Conservation (phyloP, 2,329 filamentous ascomycete genomes). For the Ophiocordyceps camponoti-rufipedis region DNA sequence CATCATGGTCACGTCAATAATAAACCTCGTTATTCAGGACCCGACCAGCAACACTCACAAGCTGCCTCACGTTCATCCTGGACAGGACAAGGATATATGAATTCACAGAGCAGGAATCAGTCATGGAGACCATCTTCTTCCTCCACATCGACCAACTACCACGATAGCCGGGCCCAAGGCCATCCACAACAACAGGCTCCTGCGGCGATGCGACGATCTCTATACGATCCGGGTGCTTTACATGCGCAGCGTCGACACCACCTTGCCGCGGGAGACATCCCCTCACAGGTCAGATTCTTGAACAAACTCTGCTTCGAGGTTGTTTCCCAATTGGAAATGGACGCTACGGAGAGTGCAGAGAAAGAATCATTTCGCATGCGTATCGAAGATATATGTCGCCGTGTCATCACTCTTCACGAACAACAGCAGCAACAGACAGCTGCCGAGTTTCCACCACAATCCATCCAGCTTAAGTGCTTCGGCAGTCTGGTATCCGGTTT, state of each 20-base stretch:
- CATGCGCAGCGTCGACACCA: conserved; percentile 13
- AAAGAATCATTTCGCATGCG: conserved; percentile 53
- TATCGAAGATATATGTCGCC: conserved; percentile 46
- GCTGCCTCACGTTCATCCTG: too few relatives aligned
- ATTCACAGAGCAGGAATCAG: background rate
- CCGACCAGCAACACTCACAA: too few relatives aligned
- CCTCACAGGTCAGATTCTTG: conserved; percentile 28
- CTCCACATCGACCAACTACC: background rate
- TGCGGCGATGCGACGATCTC: background rate
- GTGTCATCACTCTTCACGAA: conserved; percentile 37
- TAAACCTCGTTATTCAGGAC: background rate
- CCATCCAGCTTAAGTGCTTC: conserved; percentile 58
- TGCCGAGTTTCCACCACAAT: conserved; percentile 25
- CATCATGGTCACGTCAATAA: conserved; percentile 1
- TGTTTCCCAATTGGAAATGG: conserved; percentile 43
- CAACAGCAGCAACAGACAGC: conserved; percentile 16
- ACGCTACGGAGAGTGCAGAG: conserved; percentile 39
- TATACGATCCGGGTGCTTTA: conserved; percentile 3
- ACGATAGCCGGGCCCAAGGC: background rate
- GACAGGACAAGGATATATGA: too few relatives aligned
- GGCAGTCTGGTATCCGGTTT: conserved; percentile 75
- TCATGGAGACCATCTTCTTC: too few relatives aligned
- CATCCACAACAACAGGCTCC: background rate
- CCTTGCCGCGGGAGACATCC: conserved; percentile 25
- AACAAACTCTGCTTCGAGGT: conserved; percentile 25